Percentiles rank a stretch among this genome's conserved stretches.
These are phyloP conservation scores for Phalaenopsis equestris DNA, from an alignment of 106 monocot genomes.

Conservation along the genomic window DNA sequence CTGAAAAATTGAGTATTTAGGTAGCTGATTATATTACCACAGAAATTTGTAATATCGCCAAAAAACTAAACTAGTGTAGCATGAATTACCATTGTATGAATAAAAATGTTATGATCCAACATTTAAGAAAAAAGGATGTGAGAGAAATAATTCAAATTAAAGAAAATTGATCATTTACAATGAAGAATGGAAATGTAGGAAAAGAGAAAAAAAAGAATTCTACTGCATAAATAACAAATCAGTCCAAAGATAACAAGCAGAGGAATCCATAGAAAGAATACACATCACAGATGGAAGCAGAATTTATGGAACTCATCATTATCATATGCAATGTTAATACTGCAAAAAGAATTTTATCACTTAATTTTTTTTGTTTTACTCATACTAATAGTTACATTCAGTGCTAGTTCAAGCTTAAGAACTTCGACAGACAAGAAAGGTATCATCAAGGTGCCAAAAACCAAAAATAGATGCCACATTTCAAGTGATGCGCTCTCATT, in stretches of 20 bases:
- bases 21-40: neutral
- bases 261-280: neutral
- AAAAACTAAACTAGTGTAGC: neutral
- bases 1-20: conserved; percentile 25
- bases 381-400: neutral
- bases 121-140: neutral
- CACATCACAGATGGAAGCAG: no score
- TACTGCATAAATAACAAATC: neutral
- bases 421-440: neutral
- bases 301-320: neutral
- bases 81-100: neutral
- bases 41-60: neutral
- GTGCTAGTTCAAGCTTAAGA: neutral
- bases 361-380: neutral
- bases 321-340: neutral
- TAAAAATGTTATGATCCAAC: neutral
- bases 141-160: neutral
- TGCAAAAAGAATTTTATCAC: neutral
- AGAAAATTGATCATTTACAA: neutral
- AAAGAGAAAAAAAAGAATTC: neutral
- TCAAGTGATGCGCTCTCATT: neutral
- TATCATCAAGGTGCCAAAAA: neutral
- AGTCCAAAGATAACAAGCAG: neutral
- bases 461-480: neutral
- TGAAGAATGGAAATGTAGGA: neutral